A percentile compares a stretch with the other conserved stretches of the same genome.
phyloP scores from a whole-genome alignment of 2,329 filamentous ascomycete species.

The Aureobasidium namibiae region DNA sequence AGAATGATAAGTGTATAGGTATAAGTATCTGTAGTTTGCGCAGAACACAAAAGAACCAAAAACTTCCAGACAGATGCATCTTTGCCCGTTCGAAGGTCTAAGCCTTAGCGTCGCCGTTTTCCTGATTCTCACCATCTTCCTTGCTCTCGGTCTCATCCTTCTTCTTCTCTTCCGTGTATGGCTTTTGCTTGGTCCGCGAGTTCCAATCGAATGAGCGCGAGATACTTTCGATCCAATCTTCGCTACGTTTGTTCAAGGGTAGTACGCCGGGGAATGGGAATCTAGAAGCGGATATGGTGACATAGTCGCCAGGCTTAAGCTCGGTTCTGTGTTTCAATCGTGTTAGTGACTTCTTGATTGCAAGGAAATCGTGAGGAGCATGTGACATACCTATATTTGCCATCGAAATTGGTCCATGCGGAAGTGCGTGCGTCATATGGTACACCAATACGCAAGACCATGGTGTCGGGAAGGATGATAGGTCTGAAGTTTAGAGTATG shows the following conservation, averaged over 20 bases:
- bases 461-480: conserved; percentile 94
- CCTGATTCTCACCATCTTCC: not conserved
- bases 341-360: not conserved
- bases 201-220: conserved; percentile 75
- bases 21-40: too few relatives aligned
- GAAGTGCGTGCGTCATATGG: conserved; percentile 84
- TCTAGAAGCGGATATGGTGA: conserved; percentile 71
- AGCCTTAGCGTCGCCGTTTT: not conserved
- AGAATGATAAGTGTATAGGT: too few relatives aligned
- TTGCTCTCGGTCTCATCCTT: not conserved
- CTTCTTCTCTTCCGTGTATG: conserved; percentile 28
- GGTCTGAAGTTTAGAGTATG: conserved; percentile 92
- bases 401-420: conserved; percentile 98
- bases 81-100: not conserved
- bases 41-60: too few relatives aligned
- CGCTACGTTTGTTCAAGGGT: conserved; percentile 42
- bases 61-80: not conserved
- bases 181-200: conserved; percentile 68
- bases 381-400: conserved; percentile 59
- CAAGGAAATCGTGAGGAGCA: not conserved
- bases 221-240: conserved; percentile 79
- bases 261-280: conserved; percentile 75
- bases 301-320: conserved; percentile 69
- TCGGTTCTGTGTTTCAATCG: conserved; percentile 37
- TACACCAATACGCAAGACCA: conserved; percentile 87